Conservation (phyloP, 2,329 filamentous ascomycete genomes). For the Ophiocordyceps camponoti-saundersi region DNA sequence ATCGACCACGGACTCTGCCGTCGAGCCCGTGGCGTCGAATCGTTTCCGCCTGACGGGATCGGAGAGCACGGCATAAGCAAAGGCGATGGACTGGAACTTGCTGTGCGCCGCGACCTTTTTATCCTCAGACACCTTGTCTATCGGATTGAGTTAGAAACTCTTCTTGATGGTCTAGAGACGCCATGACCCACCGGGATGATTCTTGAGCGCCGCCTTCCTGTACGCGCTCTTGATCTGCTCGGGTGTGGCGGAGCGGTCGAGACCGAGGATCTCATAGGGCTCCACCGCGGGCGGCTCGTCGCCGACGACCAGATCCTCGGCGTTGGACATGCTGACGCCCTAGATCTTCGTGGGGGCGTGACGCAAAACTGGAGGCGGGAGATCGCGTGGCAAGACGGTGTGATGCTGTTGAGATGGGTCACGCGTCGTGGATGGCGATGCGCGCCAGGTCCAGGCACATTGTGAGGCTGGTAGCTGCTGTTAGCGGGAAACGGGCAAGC, state of each 20-base stretch:
- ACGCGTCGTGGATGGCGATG: constrained; percentile 3
- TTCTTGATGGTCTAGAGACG: not conserved
- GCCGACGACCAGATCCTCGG: constrained; percentile 33
- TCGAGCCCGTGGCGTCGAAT: constrained; percentile 84
- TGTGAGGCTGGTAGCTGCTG: not conserved
- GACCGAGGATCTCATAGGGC: constrained; percentile 64
- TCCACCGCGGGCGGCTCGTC: constrained; percentile 46
- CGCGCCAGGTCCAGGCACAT: too few relatives aligned
- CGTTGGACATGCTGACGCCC: constrained; percentile 22
- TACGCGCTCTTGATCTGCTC: constrained; percentile 83
- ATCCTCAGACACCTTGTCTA: constrained; percentile 59
- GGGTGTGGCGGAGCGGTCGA: constrained; percentile 53
- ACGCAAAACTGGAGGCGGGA: constrained; percentile 1
- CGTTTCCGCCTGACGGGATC: constrained; percentile 64
- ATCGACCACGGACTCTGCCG: constrained; percentile 63
- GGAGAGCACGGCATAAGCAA: constrained; percentile 86
- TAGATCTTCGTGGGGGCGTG: constrained; percentile 2
- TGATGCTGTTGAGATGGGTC: constrained; percentile 1
- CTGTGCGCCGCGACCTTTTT: constrained; percentile 57
- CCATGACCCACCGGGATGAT: constrained; percentile 55
- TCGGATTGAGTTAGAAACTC: constrained; percentile 5
- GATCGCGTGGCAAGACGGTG: not conserved
- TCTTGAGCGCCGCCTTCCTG: constrained; percentile 72
- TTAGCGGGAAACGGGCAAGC: not conserved
- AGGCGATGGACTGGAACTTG: constrained; percentile 79